Conservation (phyloP, 106 monocot genomes). For the Hemerocallis citrina region DNA sequence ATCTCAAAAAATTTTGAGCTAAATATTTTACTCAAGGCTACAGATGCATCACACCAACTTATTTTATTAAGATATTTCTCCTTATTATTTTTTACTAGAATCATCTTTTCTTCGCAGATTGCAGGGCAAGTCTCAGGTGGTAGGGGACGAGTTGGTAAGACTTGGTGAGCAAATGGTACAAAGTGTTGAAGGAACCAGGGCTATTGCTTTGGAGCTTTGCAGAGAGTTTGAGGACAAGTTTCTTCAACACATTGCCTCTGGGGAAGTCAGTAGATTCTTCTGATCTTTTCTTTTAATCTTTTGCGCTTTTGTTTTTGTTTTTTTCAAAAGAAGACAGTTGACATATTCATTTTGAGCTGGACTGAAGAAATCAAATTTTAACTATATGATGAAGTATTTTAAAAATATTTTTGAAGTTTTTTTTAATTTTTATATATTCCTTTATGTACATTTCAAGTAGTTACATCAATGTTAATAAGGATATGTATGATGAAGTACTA, state of each 20-base stretch:
- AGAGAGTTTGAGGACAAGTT: slow-evolving; percentile 92
- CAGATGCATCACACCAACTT: too few species aligned
- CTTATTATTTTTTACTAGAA: not conserved
- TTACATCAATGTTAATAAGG: too few species aligned
- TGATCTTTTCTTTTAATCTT: not conserved
- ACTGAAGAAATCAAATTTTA: not conserved
- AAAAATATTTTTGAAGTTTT: too few species aligned
- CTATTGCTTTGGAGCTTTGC: slow-evolving; percentile 88
- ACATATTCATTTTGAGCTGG: not conserved
- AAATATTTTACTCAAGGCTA: too few species aligned
- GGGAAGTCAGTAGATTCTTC: slow-evolving; percentile 54
- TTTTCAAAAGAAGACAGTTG: too few species aligned
- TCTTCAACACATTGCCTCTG: slow-evolving; percentile 66
- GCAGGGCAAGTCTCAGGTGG: slow-evolving; percentile 89
- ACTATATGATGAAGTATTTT: not conserved
- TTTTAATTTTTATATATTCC: not conserved
- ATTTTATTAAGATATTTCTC: too few species aligned
- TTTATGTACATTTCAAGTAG: too few species aligned
- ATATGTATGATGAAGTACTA: too few species aligned
- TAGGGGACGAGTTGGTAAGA: slow-evolving; percentile 76
- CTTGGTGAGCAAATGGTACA: slow-evolving; percentile 93
- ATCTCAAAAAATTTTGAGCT: too few species aligned
- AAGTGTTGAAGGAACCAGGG: slow-evolving; percentile 85
- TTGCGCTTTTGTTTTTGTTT: not conserved
- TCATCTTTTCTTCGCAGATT: slow-evolving; percentile 35